These are phyloP conservation scores for Fomitopsis betulina DNA, from an alignment of 1,284 basidiomycete species.

Conservation along the genomic window DNA sequence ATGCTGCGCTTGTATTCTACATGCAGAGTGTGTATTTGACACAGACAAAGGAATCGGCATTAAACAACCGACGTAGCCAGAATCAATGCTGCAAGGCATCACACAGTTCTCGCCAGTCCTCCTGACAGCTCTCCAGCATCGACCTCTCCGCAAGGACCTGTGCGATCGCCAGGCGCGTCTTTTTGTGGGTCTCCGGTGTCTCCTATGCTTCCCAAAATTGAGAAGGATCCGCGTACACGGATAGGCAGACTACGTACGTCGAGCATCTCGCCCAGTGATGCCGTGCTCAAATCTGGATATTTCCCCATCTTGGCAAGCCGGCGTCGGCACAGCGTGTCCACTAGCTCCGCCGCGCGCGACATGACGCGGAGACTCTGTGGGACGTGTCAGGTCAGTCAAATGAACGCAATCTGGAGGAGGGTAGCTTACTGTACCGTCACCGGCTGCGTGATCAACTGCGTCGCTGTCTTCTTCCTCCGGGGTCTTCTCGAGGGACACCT, in stretches of 20 bases:
- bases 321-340: constrained; percentile 7
- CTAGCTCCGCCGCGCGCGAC: neutral
- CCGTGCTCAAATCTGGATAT: constrained; percentile 17
- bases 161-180: constrained; percentile 34
- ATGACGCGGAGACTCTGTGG: constrained; percentile 1
- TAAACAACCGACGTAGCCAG: no score
- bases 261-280: constrained; percentile 32
- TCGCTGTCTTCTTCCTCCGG: neutral
- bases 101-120: constrained; percentile 32
- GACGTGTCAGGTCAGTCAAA: neutral
- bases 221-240: neutral
- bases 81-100: neutral
- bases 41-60: no score
- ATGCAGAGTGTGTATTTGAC: no score
- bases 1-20: no score
- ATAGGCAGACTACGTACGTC: constrained; percentile 31
- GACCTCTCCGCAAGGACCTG: constrained; percentile 38
- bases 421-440: neutral
- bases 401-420: neutral
- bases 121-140: constrained; percentile 39
- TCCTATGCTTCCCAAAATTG: constrained; percentile 12
- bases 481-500: neutral
- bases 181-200: constrained; percentile 16
- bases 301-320: constrained; percentile 11
- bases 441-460: neutral